A percentile compares a stretch with the other conserved stretches of the same genome.
phyloP scores from a whole-genome alignment of 495 filamentous ascomycete species.

The Aspergillus egyptiacus region DNA sequence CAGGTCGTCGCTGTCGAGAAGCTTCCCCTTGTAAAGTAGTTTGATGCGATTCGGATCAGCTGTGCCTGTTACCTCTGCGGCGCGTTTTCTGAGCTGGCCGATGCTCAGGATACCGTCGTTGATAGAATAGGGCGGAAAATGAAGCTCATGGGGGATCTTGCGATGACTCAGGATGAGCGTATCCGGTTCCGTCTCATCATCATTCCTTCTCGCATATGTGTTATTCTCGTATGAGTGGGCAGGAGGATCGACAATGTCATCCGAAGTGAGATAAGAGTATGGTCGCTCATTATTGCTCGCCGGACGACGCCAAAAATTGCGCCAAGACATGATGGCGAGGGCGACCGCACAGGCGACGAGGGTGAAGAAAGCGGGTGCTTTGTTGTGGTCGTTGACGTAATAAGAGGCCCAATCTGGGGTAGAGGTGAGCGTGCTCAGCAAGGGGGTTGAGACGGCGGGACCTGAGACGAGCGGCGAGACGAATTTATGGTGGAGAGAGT shows the following conservation, averaged over 20 bases:
- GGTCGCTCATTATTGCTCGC: constrained; percentile 51
- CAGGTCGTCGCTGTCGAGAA: constrained; percentile 59
- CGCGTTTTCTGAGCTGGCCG: constrained; percentile 57
- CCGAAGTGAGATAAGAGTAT: constrained; percentile 74
- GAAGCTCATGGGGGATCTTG: constrained; percentile 63
- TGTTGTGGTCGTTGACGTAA: constrained; percentile 28
- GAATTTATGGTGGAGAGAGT: constrained; percentile 10
- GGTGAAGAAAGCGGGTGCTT: constrained; percentile 35
- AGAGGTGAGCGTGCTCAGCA: constrained; percentile 5
- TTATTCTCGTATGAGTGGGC: constrained; percentile 17
- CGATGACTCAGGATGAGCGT: constrained; percentile 69
- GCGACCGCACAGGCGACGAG: constrained; percentile 43
- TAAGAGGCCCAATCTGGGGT: constrained; percentile 4
- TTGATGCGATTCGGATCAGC: constrained; percentile 57
- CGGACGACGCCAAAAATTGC: constrained; percentile 45
- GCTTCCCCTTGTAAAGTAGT: constrained; percentile 76
- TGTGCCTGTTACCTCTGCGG: constrained; percentile 56
- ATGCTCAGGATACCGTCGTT: constrained; percentile 68
- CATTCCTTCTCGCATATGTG: constrained; percentile 22
- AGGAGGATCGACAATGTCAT: constrained; percentile 50
- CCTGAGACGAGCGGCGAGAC: constrained; percentile 30
- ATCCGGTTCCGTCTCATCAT: constrained; percentile 59
- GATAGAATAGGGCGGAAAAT: constrained; percentile 79
- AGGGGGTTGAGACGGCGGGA: constrained; percentile 11
- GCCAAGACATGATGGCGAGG: constrained; percentile 57